Evolutionary conservation across 139 green algal genomes (phyloP), one percentile per base, ranked within the genome.

Genomic region (Micractinium conductrix): DNA sequence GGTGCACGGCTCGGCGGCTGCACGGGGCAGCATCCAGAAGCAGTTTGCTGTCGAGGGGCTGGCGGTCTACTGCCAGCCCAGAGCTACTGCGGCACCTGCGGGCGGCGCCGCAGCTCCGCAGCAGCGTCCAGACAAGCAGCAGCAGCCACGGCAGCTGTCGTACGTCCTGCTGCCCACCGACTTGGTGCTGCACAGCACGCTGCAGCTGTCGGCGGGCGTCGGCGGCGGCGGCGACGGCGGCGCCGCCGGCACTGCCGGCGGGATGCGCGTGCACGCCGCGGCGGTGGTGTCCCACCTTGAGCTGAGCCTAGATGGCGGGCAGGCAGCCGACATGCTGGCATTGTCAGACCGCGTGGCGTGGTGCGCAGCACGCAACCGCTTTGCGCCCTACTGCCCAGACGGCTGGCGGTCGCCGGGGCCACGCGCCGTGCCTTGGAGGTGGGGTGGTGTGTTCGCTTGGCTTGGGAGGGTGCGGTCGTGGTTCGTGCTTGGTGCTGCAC

Each of bases 301-400:
- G 6, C 50, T 89, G 21, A 81, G 58, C 44, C 43, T 89, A 40
- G 45, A 42, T 28, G 67, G 26, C 28, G 16, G 6, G 0, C 83
- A 89, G 65, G 78, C 63, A n/a, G 44, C 50, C 1, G 85, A 85
- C n/a, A 72, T 89, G 75, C 35, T 87, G 43, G 21, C 2, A 2
- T 48, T 79, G 10, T 37, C 74, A 1, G 86, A 90, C 69, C 55
- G 79, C 12, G 28, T 86, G n/a, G 63, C 65, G 0, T 75, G 76
- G 74, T 44, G 86, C 33, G 60, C 63, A 21, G 88, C 87, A 7
- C 74, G 76, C 53, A 86, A 73, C 80, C 84, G 74, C 44, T 79
- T 87, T 74, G 89, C 86, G 1, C 45, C 68, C 48, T 76, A 91
- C n/a, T 81, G 87, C 30, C 90, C 90, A 50, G 35, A 55, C 17